Percentiles rank a stretch among this genome's conserved stretches.
Evolutionary conservation across 2,329 filamentous ascomycete species (phyloP).

Genomic region (Alternaria consortialis): DNA sequence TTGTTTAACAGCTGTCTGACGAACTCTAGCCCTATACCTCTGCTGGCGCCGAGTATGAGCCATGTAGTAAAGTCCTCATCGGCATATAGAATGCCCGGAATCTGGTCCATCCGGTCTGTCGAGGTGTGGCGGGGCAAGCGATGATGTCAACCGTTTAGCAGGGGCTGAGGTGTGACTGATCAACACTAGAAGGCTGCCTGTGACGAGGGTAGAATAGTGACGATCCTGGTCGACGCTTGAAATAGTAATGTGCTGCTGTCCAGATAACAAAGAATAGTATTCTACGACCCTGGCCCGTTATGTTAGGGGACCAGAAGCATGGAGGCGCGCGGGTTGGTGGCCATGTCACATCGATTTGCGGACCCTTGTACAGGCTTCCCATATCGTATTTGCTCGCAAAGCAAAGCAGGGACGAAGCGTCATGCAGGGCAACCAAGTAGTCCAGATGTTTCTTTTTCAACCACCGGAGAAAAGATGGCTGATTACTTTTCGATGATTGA

Average conservation of each 20-base stretch:
- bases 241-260: slow-evolving; percentile 16
- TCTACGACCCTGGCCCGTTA: slow-evolving; percentile 8
- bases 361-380: slow-evolving; percentile 17
- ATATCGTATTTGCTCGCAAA: slow-evolving; percentile 8
- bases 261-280: slow-evolving; percentile 15
- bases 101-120: slow-evolving; percentile 51
- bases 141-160: slow-evolving; percentile 23
- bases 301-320: slow-evolving; percentile 9
- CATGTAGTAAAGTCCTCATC: slow-evolving; percentile 55
- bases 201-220: neutral
- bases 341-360: slow-evolving; percentile 21
- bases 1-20: slow-evolving; percentile 59
- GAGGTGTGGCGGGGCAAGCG: slow-evolving; percentile 24
- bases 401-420: slow-evolving; percentile 20
- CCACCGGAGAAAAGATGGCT: neutral
- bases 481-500: neutral
- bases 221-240: slow-evolving; percentile 6
- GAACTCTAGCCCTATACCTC: slow-evolving; percentile 63
- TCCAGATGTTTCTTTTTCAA: slow-evolving; percentile 6
- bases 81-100: slow-evolving; percentile 54
- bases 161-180: slow-evolving; percentile 2
- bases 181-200: slow-evolving; percentile 1
- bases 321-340: slow-evolving; percentile 16
- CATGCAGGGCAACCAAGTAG: slow-evolving; percentile 11
- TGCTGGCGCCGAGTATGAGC: slow-evolving; percentile 58